Evolutionary conservation across 257 asterid genomes (phyloP).

Genomic region (Galeopsis tetrahit): DNA sequence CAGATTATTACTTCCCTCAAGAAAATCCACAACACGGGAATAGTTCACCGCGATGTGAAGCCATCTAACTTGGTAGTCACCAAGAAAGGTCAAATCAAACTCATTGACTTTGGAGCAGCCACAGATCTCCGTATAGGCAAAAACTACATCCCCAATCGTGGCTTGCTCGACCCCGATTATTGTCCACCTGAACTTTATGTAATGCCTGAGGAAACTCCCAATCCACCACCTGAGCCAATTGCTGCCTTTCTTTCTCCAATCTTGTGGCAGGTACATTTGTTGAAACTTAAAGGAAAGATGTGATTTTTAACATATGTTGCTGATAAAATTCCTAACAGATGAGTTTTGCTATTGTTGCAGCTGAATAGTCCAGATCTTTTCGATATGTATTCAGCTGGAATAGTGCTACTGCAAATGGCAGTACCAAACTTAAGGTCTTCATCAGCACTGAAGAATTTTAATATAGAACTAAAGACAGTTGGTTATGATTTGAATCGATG

Average conservation of each 20-base stretch:
- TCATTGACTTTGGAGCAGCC: constrained; percentile 97
- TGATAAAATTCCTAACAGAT: background rate
- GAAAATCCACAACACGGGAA: constrained; percentile 85
- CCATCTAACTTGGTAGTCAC: constrained; percentile 97
- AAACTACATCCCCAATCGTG: constrained; percentile 78
- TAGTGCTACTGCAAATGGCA: constrained; percentile 93
- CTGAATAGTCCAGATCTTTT: constrained; percentile 92
- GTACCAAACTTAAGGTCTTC: constrained; percentile 72
- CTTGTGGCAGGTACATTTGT: constrained; percentile 75
- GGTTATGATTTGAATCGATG: constrained; percentile 85
- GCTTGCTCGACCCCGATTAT: constrained; percentile 90
- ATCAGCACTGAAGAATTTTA: constrained; percentile 82
- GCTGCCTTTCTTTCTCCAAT: constrained; percentile 93
- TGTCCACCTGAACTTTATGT: constrained; percentile 98
- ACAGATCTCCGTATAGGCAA: constrained; percentile 96
- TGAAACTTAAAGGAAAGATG: background rate
- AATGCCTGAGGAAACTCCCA: constrained; percentile 97
- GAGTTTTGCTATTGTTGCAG: constrained; percentile 50
- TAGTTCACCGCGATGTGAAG: constrained; percentile 95
- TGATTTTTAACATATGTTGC: background rate
- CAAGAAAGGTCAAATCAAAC: constrained; percentile 83
- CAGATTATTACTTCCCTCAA: constrained; percentile 88
- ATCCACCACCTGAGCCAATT: constrained; percentile 95
- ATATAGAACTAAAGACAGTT: constrained; percentile 63
- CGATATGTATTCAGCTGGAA: constrained; percentile 94